Conservation (phyloP, 1,284 basidiomycete genomes). For the Somion occarium region DNA sequence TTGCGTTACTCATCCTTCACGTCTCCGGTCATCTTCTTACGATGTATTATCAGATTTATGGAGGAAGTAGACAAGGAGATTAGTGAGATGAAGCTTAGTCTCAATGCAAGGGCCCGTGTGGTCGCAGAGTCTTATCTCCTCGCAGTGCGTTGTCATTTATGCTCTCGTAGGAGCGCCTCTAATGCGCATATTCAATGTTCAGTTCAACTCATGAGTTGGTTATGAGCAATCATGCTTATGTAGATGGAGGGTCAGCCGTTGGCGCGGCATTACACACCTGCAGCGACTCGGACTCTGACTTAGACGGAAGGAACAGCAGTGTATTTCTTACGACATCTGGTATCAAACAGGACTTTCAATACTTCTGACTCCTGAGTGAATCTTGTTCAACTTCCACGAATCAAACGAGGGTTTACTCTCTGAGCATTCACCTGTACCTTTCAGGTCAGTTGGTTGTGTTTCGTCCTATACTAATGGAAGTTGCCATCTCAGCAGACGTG, state of each 20-base stretch:
- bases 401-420: too few species aligned
- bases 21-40: not conserved
- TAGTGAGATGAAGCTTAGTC: conserved; percentile 85
- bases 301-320: not conserved
- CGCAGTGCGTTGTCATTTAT: conserved; percentile 45
- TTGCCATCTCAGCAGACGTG: too few species aligned
- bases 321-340: not conserved
- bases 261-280: too few species aligned
- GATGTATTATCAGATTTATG: conserved; percentile 71
- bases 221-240: too few species aligned
- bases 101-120: conserved; percentile 95
- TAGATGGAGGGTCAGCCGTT: too few species aligned
- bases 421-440: too few species aligned
- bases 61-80: conserved; percentile 95
- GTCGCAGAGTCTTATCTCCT: conserved; percentile 90
- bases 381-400: not conserved
- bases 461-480: too few species aligned
- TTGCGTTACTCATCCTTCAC: conserved; percentile 30
- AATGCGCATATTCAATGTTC: not conserved
- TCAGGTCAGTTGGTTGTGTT: too few species aligned
- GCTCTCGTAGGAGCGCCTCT: not conserved
- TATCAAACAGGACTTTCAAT: not conserved
- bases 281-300: not conserved
- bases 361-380: too few species aligned
- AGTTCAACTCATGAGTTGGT: conserved; percentile 21